phyloP scores from a whole-genome alignment of 2,329 filamentous ascomycete species.

The Xenoacremonium recifei region DNA sequence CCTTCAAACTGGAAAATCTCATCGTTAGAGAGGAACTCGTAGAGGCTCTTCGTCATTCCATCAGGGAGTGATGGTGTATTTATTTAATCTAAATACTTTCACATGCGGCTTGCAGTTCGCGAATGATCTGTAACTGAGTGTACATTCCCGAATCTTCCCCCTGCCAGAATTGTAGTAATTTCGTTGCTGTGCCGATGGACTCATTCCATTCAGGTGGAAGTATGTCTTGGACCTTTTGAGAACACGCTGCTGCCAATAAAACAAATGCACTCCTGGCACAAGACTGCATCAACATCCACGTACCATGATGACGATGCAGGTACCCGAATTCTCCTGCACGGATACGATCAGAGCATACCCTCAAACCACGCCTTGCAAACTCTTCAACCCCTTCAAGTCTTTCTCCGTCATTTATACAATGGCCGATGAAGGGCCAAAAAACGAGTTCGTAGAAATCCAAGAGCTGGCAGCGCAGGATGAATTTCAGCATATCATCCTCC shows the following conservation, averaged over 20 bases:
- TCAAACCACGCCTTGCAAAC: not conserved
- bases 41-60: not conserved
- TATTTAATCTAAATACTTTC: too few species aligned
- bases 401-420: not conserved
- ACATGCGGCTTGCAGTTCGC: too few species aligned
- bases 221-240: not conserved
- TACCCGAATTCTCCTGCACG: not conserved
- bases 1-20: slow-evolving; percentile 49
- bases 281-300: not conserved
- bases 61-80: too few species aligned
- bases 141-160: not conserved
- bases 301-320: not conserved
- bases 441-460: not conserved
- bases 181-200: not conserved
- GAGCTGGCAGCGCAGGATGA: not conserved
- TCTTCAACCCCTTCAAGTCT: not conserved
- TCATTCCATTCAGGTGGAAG: not conserved
- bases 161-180: not conserved
- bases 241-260: not conserved
- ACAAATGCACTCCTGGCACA: not conserved
- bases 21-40: not conserved
- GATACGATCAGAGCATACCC: not conserved
- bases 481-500: not conserved
- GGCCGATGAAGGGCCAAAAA: not conserved
- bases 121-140: too few species aligned